Base-by-base conservation (phyloP, 345 rosid species). In the Hibiscus tridactylites region DNA sequence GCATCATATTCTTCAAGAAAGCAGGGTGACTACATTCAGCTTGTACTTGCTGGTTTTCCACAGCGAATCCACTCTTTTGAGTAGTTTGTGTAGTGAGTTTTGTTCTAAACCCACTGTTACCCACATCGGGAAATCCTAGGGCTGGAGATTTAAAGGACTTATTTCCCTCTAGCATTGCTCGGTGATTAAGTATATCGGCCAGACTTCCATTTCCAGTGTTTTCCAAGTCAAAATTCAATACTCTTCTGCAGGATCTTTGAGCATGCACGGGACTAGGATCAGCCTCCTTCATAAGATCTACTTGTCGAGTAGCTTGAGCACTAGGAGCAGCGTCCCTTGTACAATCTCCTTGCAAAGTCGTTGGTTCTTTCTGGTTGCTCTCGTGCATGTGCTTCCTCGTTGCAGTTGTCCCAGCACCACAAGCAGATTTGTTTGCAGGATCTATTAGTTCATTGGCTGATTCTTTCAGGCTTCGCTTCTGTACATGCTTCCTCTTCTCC, bases 151-250 rank as follows among this genome's bases (percentile, higher is more conserved):
- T 73, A 61, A 68, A 72, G 69, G 59, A 62, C 49, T 44, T 47
- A 56, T 26, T 29, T 39, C 68, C 58, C n/a, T 74, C 67, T 17
- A 7, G 68, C 80, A 54, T 79, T 65, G 78, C 79, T 65, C 70
- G 81, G 77, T 73, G 79, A 60, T 54, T 68, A 58, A 57, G 60
- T 24, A 42, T 68, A 64, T 64, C 66, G n/a, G 29, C 65, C 29
- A 39, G 64, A 50, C 63, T 53, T 62, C 37, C 75, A 73, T 74
- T 79, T 46, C 73, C 71, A 60, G 61, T 28, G 28, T 78, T 82
- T 80, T 85, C 91, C 75, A 73, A 66, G 71, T 85, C 88, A 76
- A 90, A 90, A 70, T 75, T 76, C 80, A 93, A 78, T 71, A 71
- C 81, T 72, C 83, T 88, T 73, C 83, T 78, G 75, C 92, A 84